phyloP scores from a whole-genome alignment of 805 yeast species.

The Starmerella stigmatis region DNA sequence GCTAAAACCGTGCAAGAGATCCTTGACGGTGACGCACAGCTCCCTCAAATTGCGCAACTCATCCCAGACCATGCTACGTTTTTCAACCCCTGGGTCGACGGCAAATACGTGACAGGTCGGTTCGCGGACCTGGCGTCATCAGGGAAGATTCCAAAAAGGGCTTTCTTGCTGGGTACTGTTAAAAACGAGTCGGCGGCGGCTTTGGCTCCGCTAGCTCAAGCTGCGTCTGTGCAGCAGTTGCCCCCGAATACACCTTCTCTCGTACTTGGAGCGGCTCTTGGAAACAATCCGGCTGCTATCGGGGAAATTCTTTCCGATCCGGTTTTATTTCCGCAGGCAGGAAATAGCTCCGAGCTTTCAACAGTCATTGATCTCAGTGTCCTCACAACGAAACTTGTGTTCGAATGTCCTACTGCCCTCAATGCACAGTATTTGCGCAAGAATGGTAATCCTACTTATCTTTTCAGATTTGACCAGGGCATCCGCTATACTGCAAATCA shows the following conservation, averaged over 20 bases:
- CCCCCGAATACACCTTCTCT: not conserved
- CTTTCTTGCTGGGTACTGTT: not conserved
- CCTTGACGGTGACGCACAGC: not conserved
- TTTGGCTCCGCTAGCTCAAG: not conserved
- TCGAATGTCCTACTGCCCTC: slow-evolving; percentile 2
- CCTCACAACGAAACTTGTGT: not conserved
- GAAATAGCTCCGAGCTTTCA: not conserved
- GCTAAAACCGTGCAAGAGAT: not conserved
- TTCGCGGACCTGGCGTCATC: not conserved
- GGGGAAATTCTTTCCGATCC: not conserved
- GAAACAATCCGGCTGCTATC: not conserved
- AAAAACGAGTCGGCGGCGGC: not conserved
- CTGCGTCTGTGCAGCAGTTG: not conserved
- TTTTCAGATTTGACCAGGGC: slow-evolving; percentile 1
- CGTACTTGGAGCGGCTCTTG: not conserved
- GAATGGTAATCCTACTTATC: not conserved
- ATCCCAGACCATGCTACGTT: not conserved
- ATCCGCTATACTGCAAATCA: not conserved
- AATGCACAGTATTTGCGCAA: not conserved
- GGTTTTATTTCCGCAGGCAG: not conserved
- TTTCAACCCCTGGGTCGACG: slow-evolving; percentile 4
- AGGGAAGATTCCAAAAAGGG: not conserved
- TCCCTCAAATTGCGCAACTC: not conserved
- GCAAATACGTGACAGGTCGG: not conserved
- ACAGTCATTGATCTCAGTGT: not conserved